These are phyloP conservation scores for Phytophthora megakarya DNA, from an alignment of 352 stramenopile genomes.

Conservation along the genomic window DNA sequence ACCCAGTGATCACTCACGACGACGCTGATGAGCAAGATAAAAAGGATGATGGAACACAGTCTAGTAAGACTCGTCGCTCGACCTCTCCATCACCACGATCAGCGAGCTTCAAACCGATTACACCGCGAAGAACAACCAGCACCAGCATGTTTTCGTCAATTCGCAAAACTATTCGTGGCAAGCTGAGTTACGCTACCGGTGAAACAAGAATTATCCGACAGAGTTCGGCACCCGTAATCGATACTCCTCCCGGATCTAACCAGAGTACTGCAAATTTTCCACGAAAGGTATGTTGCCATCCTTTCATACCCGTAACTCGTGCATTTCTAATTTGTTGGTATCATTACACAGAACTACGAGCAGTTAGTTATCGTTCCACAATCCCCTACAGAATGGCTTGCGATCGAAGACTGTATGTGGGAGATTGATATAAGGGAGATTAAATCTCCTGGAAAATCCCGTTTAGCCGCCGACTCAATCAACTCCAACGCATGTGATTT, in stretches of 20 bases:
- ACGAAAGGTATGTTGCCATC: constrained; percentile 18
- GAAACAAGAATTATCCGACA: constrained; percentile 32
- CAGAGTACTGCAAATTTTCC: constrained; percentile 1
- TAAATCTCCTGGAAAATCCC: constrained; percentile 27
- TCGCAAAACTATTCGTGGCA: constrained; percentile 47
- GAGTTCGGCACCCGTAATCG: constrained; percentile 27
- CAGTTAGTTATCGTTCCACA: constrained; percentile 20
- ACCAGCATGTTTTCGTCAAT: constrained; percentile 48
- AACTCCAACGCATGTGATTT: constrained; percentile 23
- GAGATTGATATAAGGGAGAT: constrained; percentile 49
- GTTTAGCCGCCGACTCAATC: constrained; percentile 21
- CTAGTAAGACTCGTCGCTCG: constrained; percentile 17
- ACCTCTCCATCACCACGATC: constrained; percentile 32
- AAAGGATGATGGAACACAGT: constrained; percentile 12
- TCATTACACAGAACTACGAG: constrained; percentile 13
- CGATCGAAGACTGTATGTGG: constrained; percentile 65
- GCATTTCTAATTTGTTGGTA: constrained; percentile 4
- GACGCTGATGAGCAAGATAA: constrained; percentile 5
- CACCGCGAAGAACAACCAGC: constrained; percentile 37
- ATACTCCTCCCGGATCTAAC: constrained; percentile 6
- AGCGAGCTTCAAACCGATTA: constrained; percentile 16
- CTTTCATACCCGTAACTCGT: background rate
- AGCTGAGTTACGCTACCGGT: constrained; percentile 34
- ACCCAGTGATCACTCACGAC: constrained; percentile 26
- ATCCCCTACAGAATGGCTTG: constrained; percentile 48